Evolutionary conservation across 108 stramenopile genomes (phyloP), one percentile per base, ranked within the genome.

Genomic region (Skeletonema menzelii): DNA sequence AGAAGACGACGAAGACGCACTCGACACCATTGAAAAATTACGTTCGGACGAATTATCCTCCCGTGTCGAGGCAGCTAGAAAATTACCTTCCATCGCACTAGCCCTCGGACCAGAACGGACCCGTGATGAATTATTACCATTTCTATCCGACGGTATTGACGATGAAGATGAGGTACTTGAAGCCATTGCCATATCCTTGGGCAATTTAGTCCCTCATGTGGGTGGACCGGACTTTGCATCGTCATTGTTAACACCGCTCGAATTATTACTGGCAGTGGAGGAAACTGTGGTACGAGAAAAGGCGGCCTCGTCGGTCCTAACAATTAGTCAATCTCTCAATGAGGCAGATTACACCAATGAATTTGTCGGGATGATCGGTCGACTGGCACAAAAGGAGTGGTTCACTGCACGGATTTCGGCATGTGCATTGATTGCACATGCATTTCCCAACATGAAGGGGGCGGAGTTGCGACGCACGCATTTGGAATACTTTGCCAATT

Each of bases 351-450:
- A 97, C 65, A 71, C 63, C 34, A 34, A 60, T 7, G 76, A 93
- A 60, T 92, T 88, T 71, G 89, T 90, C 12, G 85, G 86, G 14
- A 91, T 99, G 87, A 65, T 99, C 49, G 64, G 66, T 1, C 80
- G 96, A 15, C 73, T 99, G 44, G 91, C 93, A 19, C 79, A 55
- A 4, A 89, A 92, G 77, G 99, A 99, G 73, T 99, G 98, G 97
- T 99, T 98, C 90, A 99, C 98, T 19, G 92, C 96, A 19, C 83
- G 98, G 5, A 93, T 97, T 19, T 95, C 97, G 22, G 96, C 97
- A 8, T 94, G 92, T 73, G 79, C 64, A 35, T 84, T 98, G 8
- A 85, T 97, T 42, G 77, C 92, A 8, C 67, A 69, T 49, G 89
- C 94, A 5, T 96, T 92, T 70, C 67, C 75, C 6, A 79, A 73